Evolutionary conservation across 495 filamentous ascomycete species (phyloP), one percentile per base, ranked within the genome.

Genomic region (Glonium stellatum): DNA sequence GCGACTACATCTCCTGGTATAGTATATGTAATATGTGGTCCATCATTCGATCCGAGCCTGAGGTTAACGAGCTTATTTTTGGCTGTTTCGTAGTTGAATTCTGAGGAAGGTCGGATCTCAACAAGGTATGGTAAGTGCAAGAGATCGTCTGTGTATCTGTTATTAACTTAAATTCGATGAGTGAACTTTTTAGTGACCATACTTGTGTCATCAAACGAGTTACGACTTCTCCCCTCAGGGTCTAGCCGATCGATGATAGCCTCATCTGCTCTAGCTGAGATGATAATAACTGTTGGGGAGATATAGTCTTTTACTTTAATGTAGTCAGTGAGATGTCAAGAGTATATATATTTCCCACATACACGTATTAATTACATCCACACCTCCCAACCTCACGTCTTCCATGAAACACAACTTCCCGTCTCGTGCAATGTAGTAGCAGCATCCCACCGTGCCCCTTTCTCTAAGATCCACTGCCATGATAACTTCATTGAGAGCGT

Each of bases 401-500:
- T 92, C 85, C 66, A 95, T 82, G 51, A 97, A 73, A 35, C 86
- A 87, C 12, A 98, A 72, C 50, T 76, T 85, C 69, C 90, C 85
- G 35, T 95, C 84, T 44, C 80, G 73, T 3, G 84, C 85, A 21
- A 86, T 77, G 71, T 92, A 98, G 71, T 93, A 96, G 23, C 88
- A 85, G 69, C 92, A 97, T 5, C 93, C 93, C 13, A 97, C 78
- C 0, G 81, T 87, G 0, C 81, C 85, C 13, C 82, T 75, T 21
- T 87, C 83, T 55, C 80, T 82, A 67, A 90, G 78, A 57, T 97
- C 89, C 27, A 97, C 76, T 0, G 89, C 91, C 81, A 91, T 89
- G 58, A 97, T 84, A 35, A 93, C 76, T 70, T 95, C 90, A 60
- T 83, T 81, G 22, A 87, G 70, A 0, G 77, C 77, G 61, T 95